Evolutionary conservation across 2,329 filamentous ascomycete species (phyloP).

Genomic region (Microcyclosporella mali): DNA sequence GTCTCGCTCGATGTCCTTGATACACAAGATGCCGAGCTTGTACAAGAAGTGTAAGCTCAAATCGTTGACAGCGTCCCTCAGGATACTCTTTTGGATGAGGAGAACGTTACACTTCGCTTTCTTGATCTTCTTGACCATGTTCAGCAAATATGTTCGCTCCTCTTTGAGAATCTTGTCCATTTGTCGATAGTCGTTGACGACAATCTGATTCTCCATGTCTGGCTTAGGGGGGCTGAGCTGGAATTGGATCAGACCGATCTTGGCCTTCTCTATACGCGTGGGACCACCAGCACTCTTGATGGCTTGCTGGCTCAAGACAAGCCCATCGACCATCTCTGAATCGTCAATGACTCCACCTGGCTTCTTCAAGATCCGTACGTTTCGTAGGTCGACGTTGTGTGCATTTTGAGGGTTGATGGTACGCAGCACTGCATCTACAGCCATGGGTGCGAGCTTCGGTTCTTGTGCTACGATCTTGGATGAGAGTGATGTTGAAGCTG

Average conservation of each 20-base stretch:
- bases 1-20: slow-evolving; percentile 98
- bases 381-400: slow-evolving; percentile 92
- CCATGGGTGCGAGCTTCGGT: slow-evolving; percentile 95
- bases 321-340: slow-evolving; percentile 90
- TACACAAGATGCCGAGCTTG: slow-evolving; percentile 87
- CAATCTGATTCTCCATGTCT: slow-evolving; percentile 99
- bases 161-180: slow-evolving; percentile 99
- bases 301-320: slow-evolving; percentile 86
- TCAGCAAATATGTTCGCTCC: slow-evolving; percentile 93
- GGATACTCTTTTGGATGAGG: slow-evolving; percentile 96
- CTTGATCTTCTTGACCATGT: slow-evolving; percentile 99
- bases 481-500: slow-evolving; percentile 91
- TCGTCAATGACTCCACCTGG: slow-evolving; percentile 97
- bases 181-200: slow-evolving; percentile 98
- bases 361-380: slow-evolving; percentile 96
- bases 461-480: slow-evolving; percentile 99
- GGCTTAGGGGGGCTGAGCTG: slow-evolving; percentile 97
- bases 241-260: slow-evolving; percentile 96
- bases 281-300: slow-evolving; percentile 92
- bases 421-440: slow-evolving; percentile 91
- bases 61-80: slow-evolving; percentile 96
- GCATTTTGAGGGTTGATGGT: slow-evolving; percentile 93
- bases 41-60: slow-evolving; percentile 95
- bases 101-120: slow-evolving; percentile 99
- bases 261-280: slow-evolving; percentile 90